These are phyloP conservation scores for Lactarius evosmus DNA, from an alignment of 768 basidiomycete genomes.

Conservation along the genomic window DNA sequence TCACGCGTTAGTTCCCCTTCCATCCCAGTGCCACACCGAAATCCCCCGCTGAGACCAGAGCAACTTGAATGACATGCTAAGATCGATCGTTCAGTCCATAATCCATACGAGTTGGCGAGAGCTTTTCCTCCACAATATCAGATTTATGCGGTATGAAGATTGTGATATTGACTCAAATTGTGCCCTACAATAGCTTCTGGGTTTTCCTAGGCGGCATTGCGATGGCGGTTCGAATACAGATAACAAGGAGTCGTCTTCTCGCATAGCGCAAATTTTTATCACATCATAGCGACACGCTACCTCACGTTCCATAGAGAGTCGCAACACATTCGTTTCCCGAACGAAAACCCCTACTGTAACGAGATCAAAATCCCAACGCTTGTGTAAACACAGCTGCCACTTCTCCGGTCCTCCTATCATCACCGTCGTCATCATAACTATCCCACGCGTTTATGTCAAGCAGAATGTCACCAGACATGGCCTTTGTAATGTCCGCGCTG, in stretches of 20 bases:
- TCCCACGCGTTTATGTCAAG: neutral
- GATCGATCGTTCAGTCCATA: no score
- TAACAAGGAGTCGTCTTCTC: neutral
- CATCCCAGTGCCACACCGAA: no score
- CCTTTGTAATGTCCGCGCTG: neutral
- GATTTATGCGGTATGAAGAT: no score
- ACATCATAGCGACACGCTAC: neutral
- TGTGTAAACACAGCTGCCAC: neutral
- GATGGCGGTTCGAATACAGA: neutral
- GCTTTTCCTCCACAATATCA: no score
- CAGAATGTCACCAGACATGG: neutral
- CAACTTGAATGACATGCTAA: no score
- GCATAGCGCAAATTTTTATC: constrained; percentile 9
- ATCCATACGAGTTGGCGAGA: no score
- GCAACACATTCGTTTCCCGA: neutral
- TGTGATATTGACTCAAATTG: no score
- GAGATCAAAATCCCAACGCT: neutral
- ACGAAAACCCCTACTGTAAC: neutral
- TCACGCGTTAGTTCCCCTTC: no score
- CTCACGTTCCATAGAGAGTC: neutral
- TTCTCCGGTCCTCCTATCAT: neutral
- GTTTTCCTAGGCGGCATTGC: neutral
- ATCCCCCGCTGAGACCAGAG: no score
- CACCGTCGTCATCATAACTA: neutral
- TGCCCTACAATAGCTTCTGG: no score